Conservation (phyloP, 2,329 filamentous ascomycete genomes). For the Sporothrix euskadiensis region DNA sequence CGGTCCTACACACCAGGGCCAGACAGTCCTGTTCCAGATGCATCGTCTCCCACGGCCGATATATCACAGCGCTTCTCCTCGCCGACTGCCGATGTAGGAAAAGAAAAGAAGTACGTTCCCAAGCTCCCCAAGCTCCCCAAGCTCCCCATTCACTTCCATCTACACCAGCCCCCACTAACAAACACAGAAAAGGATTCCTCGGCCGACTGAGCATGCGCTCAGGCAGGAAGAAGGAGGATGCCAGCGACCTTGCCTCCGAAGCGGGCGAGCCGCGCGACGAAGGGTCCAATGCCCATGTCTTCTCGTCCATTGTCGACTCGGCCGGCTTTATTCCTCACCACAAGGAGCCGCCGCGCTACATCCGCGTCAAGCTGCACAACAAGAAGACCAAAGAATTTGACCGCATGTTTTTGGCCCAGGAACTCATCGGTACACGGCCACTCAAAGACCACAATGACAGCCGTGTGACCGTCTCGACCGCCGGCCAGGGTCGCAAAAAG, state of each 20-base stretch:
- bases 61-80: constrained; percentile 41
- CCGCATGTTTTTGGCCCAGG: constrained; percentile 86
- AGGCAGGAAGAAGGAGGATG: constrained; percentile 69
- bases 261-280: constrained; percentile 67
- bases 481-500: constrained; percentile 45
- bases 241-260: constrained; percentile 69
- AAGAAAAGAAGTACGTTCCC: constrained; percentile 63
- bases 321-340: constrained; percentile 80
- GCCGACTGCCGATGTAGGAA: constrained; percentile 46
- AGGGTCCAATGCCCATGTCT: constrained; percentile 79
- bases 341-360: constrained; percentile 87
- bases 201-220: constrained; percentile 74
- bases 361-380: constrained; percentile 77
- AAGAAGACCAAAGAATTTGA: constrained; percentile 83
- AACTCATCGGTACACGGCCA: constrained; percentile 66
- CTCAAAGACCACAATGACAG: constrained; percentile 36
- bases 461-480: constrained; percentile 37
- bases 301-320: constrained; percentile 71
- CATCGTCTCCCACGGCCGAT: constrained; percentile 39
- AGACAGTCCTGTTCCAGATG: constrained; percentile 49
- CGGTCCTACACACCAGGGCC: constrained; percentile 50
- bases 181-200: constrained; percentile 78
- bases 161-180: background rate
- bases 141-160: background rate
- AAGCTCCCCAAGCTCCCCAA: background rate